Evolutionary conservation across 495 filamentous ascomycete species (phyloP), one percentile per base, ranked within the genome.

Genomic region (Chaetomium fimeti): DNA sequence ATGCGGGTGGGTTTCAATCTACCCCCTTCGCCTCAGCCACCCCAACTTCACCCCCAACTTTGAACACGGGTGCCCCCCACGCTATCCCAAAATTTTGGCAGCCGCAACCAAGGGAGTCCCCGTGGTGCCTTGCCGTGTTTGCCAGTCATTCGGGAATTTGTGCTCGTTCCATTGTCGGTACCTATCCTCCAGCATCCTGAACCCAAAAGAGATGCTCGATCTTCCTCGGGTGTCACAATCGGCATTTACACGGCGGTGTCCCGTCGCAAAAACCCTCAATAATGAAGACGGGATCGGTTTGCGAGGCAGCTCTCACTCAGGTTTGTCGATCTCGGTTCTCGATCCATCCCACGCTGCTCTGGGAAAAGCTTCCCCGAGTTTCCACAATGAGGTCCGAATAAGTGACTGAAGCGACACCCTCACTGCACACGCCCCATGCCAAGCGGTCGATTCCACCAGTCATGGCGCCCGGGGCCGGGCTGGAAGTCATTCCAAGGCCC

Each of bases 261-360:
- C 20, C 45, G 20, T 11, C 45, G 45, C 20, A 20, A 49, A 49
- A 20, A 5, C 20, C 20, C n/a, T 22, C 45, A 49, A 20, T 9
- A 49, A n/a, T 49, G 20, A 11, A 24, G 18, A 13, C n/a, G 18
- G 8, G 45, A 22, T 22, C 45, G 20, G 9, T 3, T 49, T 22
- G 4, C 16, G 20, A 24, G 9, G 45, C 20, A 6, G 24, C 3
- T n/a, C 20, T 13, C 13, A 15, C 38, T 47, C 13, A 22, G n/a
- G 20, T 24, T 49, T 20, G 45, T 49, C 45, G 45, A 49, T 49
- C 36, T 42, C 38, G 22, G 24, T 24, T 28, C 28, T 66, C 66
- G 61, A 70, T 62, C 49, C 67, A 71, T 73, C 69, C 71, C 71
- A 62, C 69, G 67, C 67, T 57, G 5, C 55, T 62, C 52, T 57